Conservation (phyloP, 148 eudicot genomes). For the Bassia scoparia region DNA sequence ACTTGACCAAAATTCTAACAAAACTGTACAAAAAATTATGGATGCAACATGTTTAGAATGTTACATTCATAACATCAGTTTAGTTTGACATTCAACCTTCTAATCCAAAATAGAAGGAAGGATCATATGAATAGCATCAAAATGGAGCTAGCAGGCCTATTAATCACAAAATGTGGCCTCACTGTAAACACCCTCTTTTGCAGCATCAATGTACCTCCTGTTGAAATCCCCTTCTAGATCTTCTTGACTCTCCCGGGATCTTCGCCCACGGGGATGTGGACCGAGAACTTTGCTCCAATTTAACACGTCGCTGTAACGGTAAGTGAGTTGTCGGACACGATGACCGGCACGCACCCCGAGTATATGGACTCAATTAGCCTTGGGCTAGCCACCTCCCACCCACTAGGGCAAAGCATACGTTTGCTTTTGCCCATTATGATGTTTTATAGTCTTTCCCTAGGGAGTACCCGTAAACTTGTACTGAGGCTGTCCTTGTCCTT, state of each 20-base stretch:
- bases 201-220: constrained; percentile 37
- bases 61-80: no score
- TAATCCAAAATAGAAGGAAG: constrained; percentile 64
- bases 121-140: constrained; percentile 56
- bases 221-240: constrained; percentile 36
- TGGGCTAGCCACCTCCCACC: constrained; percentile 76
- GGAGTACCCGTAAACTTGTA: constrained; percentile 51
- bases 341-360: constrained; percentile 64
- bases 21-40: no score
- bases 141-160: constrained; percentile 47
- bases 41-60: no score
- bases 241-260: constrained; percentile 44
- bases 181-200: constrained; percentile 43
- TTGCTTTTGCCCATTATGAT: constrained; percentile 36
- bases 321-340: constrained; percentile 47
- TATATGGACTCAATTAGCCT: constrained; percentile 53
- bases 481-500: constrained; percentile 39
- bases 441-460: constrained; percentile 40
- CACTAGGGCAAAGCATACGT: constrained; percentile 68
- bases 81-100: constrained; percentile 48
- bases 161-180: constrained; percentile 50
- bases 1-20: no score
- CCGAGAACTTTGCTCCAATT: constrained; percentile 54
- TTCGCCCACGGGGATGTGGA: constrained; percentile 40
- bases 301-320: constrained; percentile 65